A percentile compares a stretch with the other conserved stretches of the same genome.
Conservation (phyloP, 2,329 filamentous ascomycete genomes). For the Sporothrix variecibatus region DNA sequence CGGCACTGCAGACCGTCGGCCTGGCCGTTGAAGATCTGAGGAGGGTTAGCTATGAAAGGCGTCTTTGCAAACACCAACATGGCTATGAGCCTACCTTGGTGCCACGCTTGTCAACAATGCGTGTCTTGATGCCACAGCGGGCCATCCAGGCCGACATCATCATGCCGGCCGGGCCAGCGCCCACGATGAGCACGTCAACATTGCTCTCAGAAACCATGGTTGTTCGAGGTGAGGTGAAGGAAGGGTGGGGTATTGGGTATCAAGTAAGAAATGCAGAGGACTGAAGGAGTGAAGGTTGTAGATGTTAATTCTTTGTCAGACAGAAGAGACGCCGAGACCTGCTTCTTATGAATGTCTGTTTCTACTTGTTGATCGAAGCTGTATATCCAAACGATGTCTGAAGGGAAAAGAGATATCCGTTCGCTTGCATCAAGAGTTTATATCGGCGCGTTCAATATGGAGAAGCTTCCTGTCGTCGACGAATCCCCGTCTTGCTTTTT, state of each 20-base stretch:
- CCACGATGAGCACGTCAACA: slow-evolving; percentile 32
- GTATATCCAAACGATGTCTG: neutral
- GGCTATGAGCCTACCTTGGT: slow-evolving; percentile 31
- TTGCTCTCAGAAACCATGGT: slow-evolving; percentile 12
- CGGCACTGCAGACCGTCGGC: slow-evolving; percentile 59
- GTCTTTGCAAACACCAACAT: neutral
- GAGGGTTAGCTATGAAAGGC: neutral
- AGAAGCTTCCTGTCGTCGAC: neutral
- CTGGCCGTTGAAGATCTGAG: slow-evolving; percentile 45
- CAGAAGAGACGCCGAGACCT: slow-evolving; percentile 4
- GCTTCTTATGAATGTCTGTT: neutral
- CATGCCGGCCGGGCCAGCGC: slow-evolving; percentile 39
- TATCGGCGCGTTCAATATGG: neutral
- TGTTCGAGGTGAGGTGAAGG: neutral
- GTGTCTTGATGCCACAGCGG: slow-evolving; percentile 42
- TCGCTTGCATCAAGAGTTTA: neutral
- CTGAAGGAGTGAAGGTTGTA: neutral
- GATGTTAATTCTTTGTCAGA: neutral
- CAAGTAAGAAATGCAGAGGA: neutral
- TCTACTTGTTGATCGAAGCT: neutral
- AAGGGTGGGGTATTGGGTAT: neutral
- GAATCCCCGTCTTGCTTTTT: neutral
- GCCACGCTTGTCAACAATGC: slow-evolving; percentile 48
- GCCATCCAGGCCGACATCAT: slow-evolving; percentile 49
- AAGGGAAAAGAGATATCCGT: neutral